Evolutionary conservation across 257 asterid genomes (phyloP).

Genomic region (Nicotiana undulata): DNA sequence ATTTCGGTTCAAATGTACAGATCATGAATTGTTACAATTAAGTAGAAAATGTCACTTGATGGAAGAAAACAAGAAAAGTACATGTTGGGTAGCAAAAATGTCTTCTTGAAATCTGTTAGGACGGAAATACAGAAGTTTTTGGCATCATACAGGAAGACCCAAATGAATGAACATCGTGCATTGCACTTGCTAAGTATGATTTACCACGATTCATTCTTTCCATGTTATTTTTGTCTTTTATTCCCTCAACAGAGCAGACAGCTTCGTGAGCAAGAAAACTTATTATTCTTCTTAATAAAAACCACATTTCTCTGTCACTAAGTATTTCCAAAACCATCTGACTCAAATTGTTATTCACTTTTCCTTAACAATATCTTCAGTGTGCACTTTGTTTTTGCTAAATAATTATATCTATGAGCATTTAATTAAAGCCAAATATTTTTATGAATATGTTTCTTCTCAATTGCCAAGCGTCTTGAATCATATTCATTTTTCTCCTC

Average conservation of each 20-base stretch:
- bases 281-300: not conserved
- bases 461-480: not conserved
- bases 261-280: not conserved
- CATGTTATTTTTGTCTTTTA: not conserved
- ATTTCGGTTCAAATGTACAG: not conserved
- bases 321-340: not conserved
- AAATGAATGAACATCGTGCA: not conserved
- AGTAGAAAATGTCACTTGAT: not conserved
- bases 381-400: not conserved
- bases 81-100: not conserved
- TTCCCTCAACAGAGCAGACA: not conserved
- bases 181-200: not conserved
- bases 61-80: not conserved
- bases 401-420: not conserved
- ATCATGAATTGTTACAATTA: not conserved
- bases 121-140: not conserved
- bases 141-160: not conserved
- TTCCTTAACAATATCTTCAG: not conserved
- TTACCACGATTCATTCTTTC: not conserved
- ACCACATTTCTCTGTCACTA: not conserved
- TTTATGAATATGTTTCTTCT: conserved; percentile 1
- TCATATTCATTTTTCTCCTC: not conserved
- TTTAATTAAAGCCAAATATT: not conserved
- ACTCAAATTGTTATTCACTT: not conserved
- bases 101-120: not conserved